A percentile compares a stretch with the other conserved stretches of the same genome.
Evolutionary conservation across 768 basidiomycete genomes (phyloP).

Genomic region (Trichaptum fuscoviolaceum): DNA sequence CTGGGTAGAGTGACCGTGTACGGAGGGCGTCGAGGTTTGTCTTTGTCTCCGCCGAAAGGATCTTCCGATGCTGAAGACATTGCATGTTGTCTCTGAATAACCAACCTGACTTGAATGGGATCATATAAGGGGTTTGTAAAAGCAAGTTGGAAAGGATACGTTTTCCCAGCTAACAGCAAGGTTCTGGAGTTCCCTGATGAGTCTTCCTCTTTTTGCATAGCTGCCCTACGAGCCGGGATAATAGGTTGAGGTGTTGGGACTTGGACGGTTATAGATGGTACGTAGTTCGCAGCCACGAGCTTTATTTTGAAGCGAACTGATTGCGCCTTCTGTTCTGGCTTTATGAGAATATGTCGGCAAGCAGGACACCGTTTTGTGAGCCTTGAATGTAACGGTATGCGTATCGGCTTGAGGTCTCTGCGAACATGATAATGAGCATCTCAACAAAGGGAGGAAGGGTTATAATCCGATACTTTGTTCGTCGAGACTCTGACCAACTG

Average conservation of each 20-base stretch:
- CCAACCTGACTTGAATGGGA: slow-evolving; percentile 86
- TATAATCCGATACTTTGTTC: slow-evolving; percentile 46
- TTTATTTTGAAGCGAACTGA: slow-evolving; percentile 96
- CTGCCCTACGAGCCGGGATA: not conserved
- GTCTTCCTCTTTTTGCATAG: not conserved
- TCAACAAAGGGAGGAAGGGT: slow-evolving; percentile 11
- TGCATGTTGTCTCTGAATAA: slow-evolving; percentile 49
- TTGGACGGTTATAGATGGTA: slow-evolving; percentile 76
- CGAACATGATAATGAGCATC: slow-evolving; percentile 2
- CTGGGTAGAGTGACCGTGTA: slow-evolving; percentile 81
- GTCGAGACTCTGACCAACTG: slow-evolving; percentile 70
- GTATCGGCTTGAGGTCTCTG: slow-evolving; percentile 81
- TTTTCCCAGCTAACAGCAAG: slow-evolving; percentile 65
- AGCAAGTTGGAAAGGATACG: slow-evolving; percentile 84
- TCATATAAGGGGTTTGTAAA: slow-evolving; percentile 96
- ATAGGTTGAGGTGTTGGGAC: slow-evolving; percentile 46
- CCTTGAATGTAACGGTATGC: slow-evolving; percentile 91
- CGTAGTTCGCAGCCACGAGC: slow-evolving; percentile 90
- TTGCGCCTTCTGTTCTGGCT: slow-evolving; percentile 95
- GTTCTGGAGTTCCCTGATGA: slow-evolving; percentile 19
- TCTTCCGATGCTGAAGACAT: slow-evolving; percentile 34
- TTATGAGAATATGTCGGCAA: slow-evolving; percentile 95
- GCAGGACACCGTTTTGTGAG: slow-evolving; percentile 91
- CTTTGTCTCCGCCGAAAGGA: slow-evolving; percentile 28
- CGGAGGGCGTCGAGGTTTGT: slow-evolving; percentile 62